phyloP scores from a whole-genome alignment of 192 early-diverging fungal genomes.

The Cetraspora pellucida region DNA sequence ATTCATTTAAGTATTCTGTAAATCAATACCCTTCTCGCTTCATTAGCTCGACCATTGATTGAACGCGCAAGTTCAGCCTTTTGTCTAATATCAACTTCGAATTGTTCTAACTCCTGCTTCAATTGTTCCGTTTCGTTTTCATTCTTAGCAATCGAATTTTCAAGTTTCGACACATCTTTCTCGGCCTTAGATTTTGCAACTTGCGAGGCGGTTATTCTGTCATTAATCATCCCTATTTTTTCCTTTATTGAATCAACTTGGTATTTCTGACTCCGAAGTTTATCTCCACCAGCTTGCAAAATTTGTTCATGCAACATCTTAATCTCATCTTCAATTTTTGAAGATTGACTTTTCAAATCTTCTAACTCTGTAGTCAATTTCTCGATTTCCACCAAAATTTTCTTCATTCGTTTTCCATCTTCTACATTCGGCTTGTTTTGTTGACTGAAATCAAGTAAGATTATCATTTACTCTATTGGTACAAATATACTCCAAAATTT shows the following conservation, averaged over 20 bases:
- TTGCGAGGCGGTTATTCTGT: constrained; percentile 72
- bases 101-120: constrained; percentile 60
- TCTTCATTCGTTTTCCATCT: constrained; percentile 57
- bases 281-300: constrained; percentile 86
- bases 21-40: constrained; percentile 48
- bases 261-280: constrained; percentile 82
- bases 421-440: constrained; percentile 54
- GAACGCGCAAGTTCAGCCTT: constrained; percentile 52
- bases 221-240: constrained; percentile 68
- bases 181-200: constrained; percentile 74
- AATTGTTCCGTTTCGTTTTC: constrained; percentile 69
- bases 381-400: constrained; percentile 52
- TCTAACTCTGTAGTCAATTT: constrained; percentile 49
- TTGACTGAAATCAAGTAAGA: constrained; percentile 34
- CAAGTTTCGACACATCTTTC: constrained; percentile 74
- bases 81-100: constrained; percentile 62
- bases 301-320: constrained; percentile 85
- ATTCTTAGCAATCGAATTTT: constrained; percentile 62
- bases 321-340: constrained; percentile 77
- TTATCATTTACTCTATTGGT: not conserved
- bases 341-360: constrained; percentile 57
- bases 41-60: constrained; percentile 47
- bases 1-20: not conserved
- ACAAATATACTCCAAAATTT: not conserved
- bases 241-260: constrained; percentile 80